Evolutionary conservation across 1,284 basidiomycete genomes (phyloP).

Genomic region (Marasmius sp.): DNA sequence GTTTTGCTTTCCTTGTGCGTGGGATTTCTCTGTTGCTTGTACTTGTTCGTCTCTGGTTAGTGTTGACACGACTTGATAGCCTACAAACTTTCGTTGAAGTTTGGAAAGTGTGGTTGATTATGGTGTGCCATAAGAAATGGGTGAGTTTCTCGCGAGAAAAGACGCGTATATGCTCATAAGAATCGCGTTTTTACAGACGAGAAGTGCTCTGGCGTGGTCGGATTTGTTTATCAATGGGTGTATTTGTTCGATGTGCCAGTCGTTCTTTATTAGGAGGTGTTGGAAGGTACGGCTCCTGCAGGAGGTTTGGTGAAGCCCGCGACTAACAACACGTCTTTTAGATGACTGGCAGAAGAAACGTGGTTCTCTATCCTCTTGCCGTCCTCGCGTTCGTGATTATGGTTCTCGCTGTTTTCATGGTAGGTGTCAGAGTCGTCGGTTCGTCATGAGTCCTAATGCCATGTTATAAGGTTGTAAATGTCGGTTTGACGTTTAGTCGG

Average conservation of each 20-base stretch:
- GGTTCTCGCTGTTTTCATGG: slow-evolving; percentile 39
- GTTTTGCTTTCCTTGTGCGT: slow-evolving; percentile 44
- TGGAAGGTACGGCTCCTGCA: slow-evolving; percentile 37
- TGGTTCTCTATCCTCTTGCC: slow-evolving; percentile 35
- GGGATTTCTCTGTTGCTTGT: not conserved
- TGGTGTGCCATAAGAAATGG: slow-evolving; percentile 35
- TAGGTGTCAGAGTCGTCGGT: slow-evolving; percentile 15
- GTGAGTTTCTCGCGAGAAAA: not conserved
- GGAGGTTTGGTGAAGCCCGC: not conserved
- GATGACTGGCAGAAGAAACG: slow-evolving; percentile 38
- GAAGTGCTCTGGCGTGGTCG: slow-evolving; percentile 9
- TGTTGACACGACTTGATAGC: slow-evolving; percentile 23
- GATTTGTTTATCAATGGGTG: slow-evolving; percentile 10
- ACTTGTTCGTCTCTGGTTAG: not conserved
- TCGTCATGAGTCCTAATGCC: not conserved
- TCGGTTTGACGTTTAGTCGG: not conserved
- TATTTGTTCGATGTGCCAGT: slow-evolving; percentile 11
- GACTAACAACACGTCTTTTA: slow-evolving; percentile 16
- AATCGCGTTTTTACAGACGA: slow-evolving; percentile 2
- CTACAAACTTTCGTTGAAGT: slow-evolving; percentile 46
- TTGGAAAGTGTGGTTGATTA: slow-evolving; percentile 48
- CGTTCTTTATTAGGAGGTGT: slow-evolving; percentile 11
- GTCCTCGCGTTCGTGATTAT: slow-evolving; percentile 25
- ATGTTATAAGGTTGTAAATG: not conserved
- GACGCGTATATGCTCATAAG: not conserved